Conservation (phyloP, 2,329 filamentous ascomycete species). For the Pochonia chlamydosporia region DNA sequence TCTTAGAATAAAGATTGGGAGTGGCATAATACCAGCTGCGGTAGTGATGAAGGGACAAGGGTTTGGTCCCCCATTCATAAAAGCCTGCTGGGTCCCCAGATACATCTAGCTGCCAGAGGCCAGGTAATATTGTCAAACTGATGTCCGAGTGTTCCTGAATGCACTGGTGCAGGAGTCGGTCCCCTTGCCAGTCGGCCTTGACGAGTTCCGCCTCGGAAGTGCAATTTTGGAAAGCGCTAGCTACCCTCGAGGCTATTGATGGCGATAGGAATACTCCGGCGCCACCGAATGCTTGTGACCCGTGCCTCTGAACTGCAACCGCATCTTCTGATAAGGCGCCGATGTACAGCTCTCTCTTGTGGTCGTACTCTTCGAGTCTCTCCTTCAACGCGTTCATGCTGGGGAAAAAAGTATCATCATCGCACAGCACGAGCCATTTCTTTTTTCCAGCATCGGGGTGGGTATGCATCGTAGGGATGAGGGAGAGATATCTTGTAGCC, state of each 20-base stretch:
- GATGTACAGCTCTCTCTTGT: constrained; percentile 47
- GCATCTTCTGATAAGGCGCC: constrained; percentile 57
- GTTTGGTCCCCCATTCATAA: constrained; percentile 54
- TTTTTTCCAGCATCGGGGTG: constrained; percentile 39
- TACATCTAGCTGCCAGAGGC: constrained; percentile 56
- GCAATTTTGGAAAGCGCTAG: constrained; percentile 36
- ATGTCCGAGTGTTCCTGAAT: constrained; percentile 56
- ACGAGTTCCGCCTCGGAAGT: constrained; percentile 25
- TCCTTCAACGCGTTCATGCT: constrained; percentile 48
- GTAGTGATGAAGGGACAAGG: constrained; percentile 58
- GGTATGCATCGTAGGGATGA: constrained; percentile 47
- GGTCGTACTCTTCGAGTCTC: constrained; percentile 45
- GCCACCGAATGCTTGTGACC: constrained; percentile 57
- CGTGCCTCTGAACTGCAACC: constrained; percentile 51
- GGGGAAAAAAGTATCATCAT: constrained; percentile 60
- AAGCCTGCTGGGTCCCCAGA: constrained; percentile 55
- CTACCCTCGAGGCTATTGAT: constrained; percentile 37
- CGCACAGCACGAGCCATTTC: constrained; percentile 56
- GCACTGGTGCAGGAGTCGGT: constrained; percentile 27
- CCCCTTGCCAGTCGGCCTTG: constrained; percentile 5
- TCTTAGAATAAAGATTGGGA: constrained; percentile 49
- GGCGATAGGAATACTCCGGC: constrained; percentile 57
- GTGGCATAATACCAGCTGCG: constrained; percentile 51
- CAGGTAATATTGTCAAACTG: constrained; percentile 46
- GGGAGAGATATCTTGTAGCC: constrained; percentile 50